phyloP scores from a whole-genome alignment of 108 stramenopile genomes.

The Cyclotella atomus region DNA sequence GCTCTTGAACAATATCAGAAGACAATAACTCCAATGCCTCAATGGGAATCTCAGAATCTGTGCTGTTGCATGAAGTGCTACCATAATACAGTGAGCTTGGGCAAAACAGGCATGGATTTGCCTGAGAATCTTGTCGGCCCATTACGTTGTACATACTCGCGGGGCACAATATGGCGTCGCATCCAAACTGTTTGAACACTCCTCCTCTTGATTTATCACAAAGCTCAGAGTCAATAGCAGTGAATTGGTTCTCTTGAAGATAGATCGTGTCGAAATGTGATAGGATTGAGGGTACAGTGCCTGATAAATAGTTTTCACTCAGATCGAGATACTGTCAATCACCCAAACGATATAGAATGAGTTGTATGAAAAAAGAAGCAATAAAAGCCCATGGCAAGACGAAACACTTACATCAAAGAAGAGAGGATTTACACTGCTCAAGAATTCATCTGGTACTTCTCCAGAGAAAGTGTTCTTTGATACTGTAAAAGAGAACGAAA shows the following conservation, averaged over 20 bases:
- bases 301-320: constrained; percentile 13
- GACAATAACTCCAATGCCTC: constrained; percentile 13
- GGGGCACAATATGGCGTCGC: constrained; percentile 61
- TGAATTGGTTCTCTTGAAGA: constrained; percentile 64
- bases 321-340: too few relatives aligned
- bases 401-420: too few relatives aligned
- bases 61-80: constrained; percentile 12
- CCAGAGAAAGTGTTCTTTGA: constrained; percentile 21
- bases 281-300: constrained; percentile 39
- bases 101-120: constrained; percentile 20
- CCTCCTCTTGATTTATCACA: constrained; percentile 47
- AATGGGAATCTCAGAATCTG: constrained; percentile 2
- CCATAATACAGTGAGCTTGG: constrained; percentile 21
- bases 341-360: too few relatives aligned
- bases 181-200: constrained; percentile 28
- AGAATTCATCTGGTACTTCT: constrained; percentile 27
- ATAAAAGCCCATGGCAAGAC: too few relatives aligned
- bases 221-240: constrained; percentile 52
- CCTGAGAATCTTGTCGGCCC: constrained; percentile 47
- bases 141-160: constrained; percentile 62
- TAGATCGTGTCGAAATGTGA: constrained; percentile 58
- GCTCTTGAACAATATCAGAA: constrained; percentile 16
- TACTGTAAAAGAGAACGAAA: neutral
- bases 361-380: too few relatives aligned
- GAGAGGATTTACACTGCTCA: constrained; percentile 20